phyloP scores from a whole-genome alignment of 345 rosid species.

The rapeseed (Brassica napus) region DNA sequence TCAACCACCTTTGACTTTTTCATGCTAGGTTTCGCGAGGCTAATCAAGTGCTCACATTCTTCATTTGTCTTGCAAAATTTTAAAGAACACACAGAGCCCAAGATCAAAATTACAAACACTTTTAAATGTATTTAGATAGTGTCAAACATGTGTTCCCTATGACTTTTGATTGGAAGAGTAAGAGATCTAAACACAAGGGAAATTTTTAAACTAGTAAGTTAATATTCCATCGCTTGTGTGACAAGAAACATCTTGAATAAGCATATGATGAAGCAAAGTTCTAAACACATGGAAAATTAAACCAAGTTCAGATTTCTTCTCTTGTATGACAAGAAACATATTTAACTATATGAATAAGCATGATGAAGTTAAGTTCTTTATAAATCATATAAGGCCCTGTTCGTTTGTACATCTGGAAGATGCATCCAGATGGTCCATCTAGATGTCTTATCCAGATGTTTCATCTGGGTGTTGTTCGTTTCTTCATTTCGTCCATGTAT shows the following conservation, averaged over 20 bases:
- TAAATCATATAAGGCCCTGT: too few relatives aligned
- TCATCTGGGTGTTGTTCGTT: too few relatives aligned
- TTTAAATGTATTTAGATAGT: background rate
- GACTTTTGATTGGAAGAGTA: background rate
- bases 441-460: too few relatives aligned
- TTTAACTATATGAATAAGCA: background rate
- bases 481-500: too few relatives aligned
- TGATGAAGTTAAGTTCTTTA: background rate
- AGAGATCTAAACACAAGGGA: background rate
- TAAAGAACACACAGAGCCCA: background rate
- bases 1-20: conserved; percentile 74
- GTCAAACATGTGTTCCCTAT: background rate
- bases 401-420: too few relatives aligned
- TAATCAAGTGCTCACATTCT: conserved; percentile 78
- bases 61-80: conserved; percentile 49
- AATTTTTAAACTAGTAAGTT: background rate
- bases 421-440: too few relatives aligned
- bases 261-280: background rate
- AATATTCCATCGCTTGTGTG: background rate
- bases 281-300: background rate
- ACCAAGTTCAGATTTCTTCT: background rate
- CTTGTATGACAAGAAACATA: background rate
- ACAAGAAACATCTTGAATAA: background rate
- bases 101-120: background rate
- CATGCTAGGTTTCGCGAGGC: conserved; percentile 77